Percentiles rank a stretch among this genome's conserved stretches.
Evolutionary conservation across 257 asterid species (phyloP).

Genomic region (Salvia rosmarinus): DNA sequence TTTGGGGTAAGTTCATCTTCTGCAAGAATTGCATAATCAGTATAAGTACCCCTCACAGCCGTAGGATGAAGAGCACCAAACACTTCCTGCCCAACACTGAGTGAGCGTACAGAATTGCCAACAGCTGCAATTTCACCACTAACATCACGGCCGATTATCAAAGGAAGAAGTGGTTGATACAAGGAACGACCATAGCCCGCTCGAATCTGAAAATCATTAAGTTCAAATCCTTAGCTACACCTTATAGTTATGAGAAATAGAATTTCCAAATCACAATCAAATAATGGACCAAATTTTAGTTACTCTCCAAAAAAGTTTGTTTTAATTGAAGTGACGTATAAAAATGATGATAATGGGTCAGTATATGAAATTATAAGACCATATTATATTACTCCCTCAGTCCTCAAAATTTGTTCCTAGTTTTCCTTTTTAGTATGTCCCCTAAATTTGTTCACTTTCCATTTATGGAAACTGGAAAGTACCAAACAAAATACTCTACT

Average conservation of each 20-base stretch:
- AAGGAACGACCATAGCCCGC: conserved; percentile 96
- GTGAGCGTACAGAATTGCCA: conserved; percentile 72
- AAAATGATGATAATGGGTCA: neutral
- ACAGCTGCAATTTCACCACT: conserved; percentile 94
- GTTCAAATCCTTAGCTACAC: conserved; percentile 4
- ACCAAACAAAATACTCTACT: no score
- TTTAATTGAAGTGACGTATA: neutral
- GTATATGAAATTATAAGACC: neutral
- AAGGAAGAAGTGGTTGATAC: conserved; percentile 78
- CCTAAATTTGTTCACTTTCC: no score
- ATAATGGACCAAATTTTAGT: neutral
- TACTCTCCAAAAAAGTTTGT: neutral
- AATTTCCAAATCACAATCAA: neutral
- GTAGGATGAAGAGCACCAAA: conserved; percentile 99
- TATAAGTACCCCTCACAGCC: conserved; percentile 95
- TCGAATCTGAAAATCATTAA: conserved; percentile 67
- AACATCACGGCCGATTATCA: conserved; percentile 93
- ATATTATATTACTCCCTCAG: no score
- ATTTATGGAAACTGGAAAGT: no score
- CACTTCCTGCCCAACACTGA: conserved; percentile 84
- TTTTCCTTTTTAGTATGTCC: no score
- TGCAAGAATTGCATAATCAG: conserved; percentile 84
- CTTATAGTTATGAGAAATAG: neutral
- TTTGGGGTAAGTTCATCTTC: conserved; percentile 80
- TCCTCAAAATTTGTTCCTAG: no score